These are phyloP conservation scores for Tolypocladium nubicola DNA, from an alignment of 2,329 filamentous ascomycete genomes.

Conservation along the genomic window DNA sequence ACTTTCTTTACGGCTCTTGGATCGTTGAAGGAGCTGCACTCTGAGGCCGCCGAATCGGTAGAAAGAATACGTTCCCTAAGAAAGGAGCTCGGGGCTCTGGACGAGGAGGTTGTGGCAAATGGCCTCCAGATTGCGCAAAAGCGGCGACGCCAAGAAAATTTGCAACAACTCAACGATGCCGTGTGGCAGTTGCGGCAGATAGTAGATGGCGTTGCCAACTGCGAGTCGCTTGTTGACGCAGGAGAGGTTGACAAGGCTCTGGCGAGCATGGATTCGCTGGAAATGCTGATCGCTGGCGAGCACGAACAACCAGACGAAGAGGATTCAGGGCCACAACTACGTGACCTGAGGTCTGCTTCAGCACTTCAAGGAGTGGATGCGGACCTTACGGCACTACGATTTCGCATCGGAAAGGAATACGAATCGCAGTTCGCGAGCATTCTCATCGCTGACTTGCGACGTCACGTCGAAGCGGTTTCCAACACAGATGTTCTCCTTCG, in stretches of 20 bases:
- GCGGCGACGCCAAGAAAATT: slow-evolving; percentile 70
- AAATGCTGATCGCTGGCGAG: slow-evolving; percentile 70
- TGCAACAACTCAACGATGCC: slow-evolving; percentile 71
- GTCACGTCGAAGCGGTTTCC: slow-evolving; percentile 68
- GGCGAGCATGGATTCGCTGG: slow-evolving; percentile 64
- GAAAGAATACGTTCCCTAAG: slow-evolving; percentile 72
- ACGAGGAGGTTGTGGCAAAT: slow-evolving; percentile 76
- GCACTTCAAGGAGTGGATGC: slow-evolving; percentile 71
- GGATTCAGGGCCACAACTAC: slow-evolving; percentile 27
- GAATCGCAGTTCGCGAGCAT: slow-evolving; percentile 70
- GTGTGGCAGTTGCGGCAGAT: slow-evolving; percentile 75
- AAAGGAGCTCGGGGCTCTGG: slow-evolving; percentile 68
- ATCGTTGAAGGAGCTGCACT: slow-evolving; percentile 80
- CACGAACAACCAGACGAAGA: slow-evolving; percentile 26
- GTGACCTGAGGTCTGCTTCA: slow-evolving; percentile 65
- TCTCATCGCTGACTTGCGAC: slow-evolving; percentile 67
- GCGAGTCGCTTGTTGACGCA: slow-evolving; percentile 71
- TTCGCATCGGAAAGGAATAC: slow-evolving; percentile 77
- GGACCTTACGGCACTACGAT: slow-evolving; percentile 65
- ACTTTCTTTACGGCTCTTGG: slow-evolving; percentile 94
- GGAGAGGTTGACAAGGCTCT: slow-evolving; percentile 78
- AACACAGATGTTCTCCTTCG: slow-evolving; percentile 65
- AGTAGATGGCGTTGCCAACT: slow-evolving; percentile 61
- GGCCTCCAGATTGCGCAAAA: slow-evolving; percentile 81
- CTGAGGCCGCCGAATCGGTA: slow-evolving; percentile 86